Evolutionary conservation across 441 rosid genomes (phyloP).

Genomic region (Euphorbia celastroides): DNA sequence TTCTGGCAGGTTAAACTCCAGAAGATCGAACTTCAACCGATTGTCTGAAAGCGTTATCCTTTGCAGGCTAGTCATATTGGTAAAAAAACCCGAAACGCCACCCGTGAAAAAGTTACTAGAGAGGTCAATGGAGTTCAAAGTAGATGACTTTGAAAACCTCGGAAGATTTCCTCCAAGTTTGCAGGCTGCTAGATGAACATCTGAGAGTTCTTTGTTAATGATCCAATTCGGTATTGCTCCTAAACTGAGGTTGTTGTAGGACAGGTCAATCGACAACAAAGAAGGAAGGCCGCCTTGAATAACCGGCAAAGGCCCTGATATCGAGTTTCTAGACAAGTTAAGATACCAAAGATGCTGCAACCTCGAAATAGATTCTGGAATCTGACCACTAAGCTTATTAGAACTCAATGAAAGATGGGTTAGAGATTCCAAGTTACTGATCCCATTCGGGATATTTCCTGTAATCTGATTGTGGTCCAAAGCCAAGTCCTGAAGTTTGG

Average conservation of each 20-base stretch:
- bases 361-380: constrained; percentile 61
- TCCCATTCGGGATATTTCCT: constrained; percentile 60
- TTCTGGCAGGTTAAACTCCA: constrained; percentile 49
- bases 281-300: constrained; percentile 55
- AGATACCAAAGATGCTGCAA: constrained; percentile 85
- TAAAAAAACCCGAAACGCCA: constrained; percentile 52
- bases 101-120: constrained; percentile 62
- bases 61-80: constrained; percentile 57
- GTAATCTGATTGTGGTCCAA: constrained; percentile 58
- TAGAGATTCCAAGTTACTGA: constrained; percentile 61
- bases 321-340: constrained; percentile 69
- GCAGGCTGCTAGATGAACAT: constrained; percentile 78
- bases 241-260: constrained; percentile 65
- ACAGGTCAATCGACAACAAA: constrained; percentile 70
- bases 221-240: constrained; percentile 81
- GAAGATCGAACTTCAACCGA: constrained; percentile 60
- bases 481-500: constrained; percentile 54
- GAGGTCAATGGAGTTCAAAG: constrained; percentile 60
- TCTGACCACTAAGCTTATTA: constrained; percentile 60
- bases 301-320: constrained; percentile 63
- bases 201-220: constrained; percentile 43
- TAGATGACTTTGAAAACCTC: constrained; percentile 49
- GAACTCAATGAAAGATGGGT: constrained; percentile 53
- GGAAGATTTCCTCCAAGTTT: constrained; percentile 68
- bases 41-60: constrained; percentile 68